Base-by-base conservation (phyloP, 2,329 filamentous ascomycete genomes). In the Hypocrella siamensis region DNA sequence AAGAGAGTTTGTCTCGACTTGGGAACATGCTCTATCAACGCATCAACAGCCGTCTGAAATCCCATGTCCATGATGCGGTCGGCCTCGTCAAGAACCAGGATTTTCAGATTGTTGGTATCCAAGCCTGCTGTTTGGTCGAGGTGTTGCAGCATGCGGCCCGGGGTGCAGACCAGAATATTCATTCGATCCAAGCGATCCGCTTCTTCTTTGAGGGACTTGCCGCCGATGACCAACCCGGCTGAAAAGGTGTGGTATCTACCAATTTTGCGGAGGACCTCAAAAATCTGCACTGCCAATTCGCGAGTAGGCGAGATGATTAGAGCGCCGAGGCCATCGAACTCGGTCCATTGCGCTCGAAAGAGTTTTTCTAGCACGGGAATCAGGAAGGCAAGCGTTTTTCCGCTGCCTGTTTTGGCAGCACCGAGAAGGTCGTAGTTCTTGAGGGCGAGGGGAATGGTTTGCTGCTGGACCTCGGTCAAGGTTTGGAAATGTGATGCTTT, bases 31-130 rank as follows among this genome's bases (percentile, higher is more conserved):
- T 93, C 85, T 18, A 98, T 60, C 31, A 98, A 80, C 1, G 90
- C 90, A 55, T 98, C 90, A 4, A 98, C 77, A 1, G 83, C 83
- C 5, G 67, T 64, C 54, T 93, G 79, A 52, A 98, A 98, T 5
- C 90, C 90, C 84, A 96, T 90, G 48, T 98, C 90, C 68, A 98
- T 75, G 47, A 94, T 94, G 25, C 90, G 74, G 53, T 98, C 90
- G 3, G 90, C 90, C 54, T 98, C 90, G 46, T 98, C 90, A 35
- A 98, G 63, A 0, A 98, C 86, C 31, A 98, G 61, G 52, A 98
- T 81, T 57, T 93, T 83, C 40, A 98, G 54, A 50, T 93, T 90
- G 51, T 90, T 79, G 40, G 88, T 80, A 41, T 88, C 84, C 48
- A 98, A 80, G 14, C 79, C 75, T 1, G 84, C 82, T 0, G 88